Base-by-base conservation (phyloP, 148 eudicot genomes). In the Gaultheria prostrata region DNA sequence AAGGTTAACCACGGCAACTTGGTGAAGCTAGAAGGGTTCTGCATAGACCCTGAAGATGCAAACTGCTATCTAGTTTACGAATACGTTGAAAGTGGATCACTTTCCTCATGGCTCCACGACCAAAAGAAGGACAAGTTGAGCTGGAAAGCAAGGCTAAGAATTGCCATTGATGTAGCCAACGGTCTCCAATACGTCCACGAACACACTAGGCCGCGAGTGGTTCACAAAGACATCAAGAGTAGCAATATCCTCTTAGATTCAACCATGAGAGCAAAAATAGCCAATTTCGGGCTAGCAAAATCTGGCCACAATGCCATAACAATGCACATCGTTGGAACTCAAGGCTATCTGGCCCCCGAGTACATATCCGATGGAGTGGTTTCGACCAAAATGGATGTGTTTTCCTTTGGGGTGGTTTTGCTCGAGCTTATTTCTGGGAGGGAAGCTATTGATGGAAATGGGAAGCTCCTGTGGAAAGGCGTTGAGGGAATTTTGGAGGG, bases 341-440 rank as follows among this genome's bases (percentile, higher is more conserved):
- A 95, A 75, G 98, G 98, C n/a, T 96, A 94, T 90, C 93, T 96
- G 54, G 94, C 98, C 14, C 98, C 98, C 0, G 98, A 96, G 71
- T 96, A 96, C 65, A 69, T 96, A 61, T 50, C 93, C 0, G 98
- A 96, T 53, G 98, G 98, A 14, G 88, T 94, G 1, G 98, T 96
- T 56, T 93, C 98, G 1, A 93, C 95, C 1, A 96, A 91, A 78
- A 92, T 92, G 92, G 98, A 96, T 28, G 92, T 94, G 18, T 96
- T 93, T 83, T 88, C 98, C 0, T 96, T 93, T 6, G 98, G 98
- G 30, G 97, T 96, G 15, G 94, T 96, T 8, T 80, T 96, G 86
- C 93, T 96, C 7, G 98, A 96, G 93, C 86, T 96, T 65, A 71
- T 96, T 20, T 87, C 97, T 0, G 95, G 98, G 0, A 90, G 83